Conservation (phyloP, 352 stramenopile species). For the Phytophthora constricta region DNA sequence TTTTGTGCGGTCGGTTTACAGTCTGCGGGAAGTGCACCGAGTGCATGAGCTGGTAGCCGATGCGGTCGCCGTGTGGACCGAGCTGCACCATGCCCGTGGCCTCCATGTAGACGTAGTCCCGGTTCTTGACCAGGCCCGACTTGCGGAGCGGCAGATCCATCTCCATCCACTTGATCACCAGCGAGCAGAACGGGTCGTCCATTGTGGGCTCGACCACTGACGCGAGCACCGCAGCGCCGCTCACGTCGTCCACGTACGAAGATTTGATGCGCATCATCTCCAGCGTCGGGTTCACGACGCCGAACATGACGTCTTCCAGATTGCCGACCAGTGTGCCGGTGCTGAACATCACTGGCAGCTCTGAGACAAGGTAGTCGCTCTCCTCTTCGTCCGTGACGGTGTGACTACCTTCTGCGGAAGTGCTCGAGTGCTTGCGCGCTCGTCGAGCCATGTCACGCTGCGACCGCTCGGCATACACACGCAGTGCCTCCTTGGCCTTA, state of each 20-base stretch:
- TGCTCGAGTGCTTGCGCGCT: slow-evolving; percentile 15
- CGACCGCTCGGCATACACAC: slow-evolving; percentile 38
- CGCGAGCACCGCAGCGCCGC: slow-evolving; percentile 46
- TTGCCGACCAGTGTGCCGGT: slow-evolving; percentile 36
- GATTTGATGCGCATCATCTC: slow-evolving; percentile 50
- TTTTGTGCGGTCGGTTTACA: slow-evolving; percentile 18
- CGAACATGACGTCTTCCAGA: slow-evolving; percentile 53
- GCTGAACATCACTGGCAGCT: slow-evolving; percentile 37
- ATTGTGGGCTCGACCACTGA: slow-evolving; percentile 47
- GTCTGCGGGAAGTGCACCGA: slow-evolving; percentile 59
- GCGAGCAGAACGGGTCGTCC: slow-evolving; percentile 58
- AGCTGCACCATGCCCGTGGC: slow-evolving; percentile 51
- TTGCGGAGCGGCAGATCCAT: slow-evolving; percentile 34
- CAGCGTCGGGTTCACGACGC: slow-evolving; percentile 38
- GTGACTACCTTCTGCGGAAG: slow-evolving; percentile 5
- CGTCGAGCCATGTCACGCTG: slow-evolving; percentile 32
- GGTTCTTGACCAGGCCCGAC: slow-evolving; percentile 38
- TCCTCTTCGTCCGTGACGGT: slow-evolving; percentile 13
- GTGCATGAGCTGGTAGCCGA: slow-evolving; percentile 68
- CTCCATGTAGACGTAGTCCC: slow-evolving; percentile 60
- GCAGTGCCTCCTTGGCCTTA: slow-evolving; percentile 36
- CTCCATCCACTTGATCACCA: slow-evolving; percentile 49
- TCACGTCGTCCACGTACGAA: slow-evolving; percentile 53
- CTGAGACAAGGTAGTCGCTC: slow-evolving; percentile 19
- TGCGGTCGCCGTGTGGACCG: slow-evolving; percentile 42